Evolutionary conservation across 345 rosid genomes (phyloP).

Genomic region (Syzygium grande): DNA sequence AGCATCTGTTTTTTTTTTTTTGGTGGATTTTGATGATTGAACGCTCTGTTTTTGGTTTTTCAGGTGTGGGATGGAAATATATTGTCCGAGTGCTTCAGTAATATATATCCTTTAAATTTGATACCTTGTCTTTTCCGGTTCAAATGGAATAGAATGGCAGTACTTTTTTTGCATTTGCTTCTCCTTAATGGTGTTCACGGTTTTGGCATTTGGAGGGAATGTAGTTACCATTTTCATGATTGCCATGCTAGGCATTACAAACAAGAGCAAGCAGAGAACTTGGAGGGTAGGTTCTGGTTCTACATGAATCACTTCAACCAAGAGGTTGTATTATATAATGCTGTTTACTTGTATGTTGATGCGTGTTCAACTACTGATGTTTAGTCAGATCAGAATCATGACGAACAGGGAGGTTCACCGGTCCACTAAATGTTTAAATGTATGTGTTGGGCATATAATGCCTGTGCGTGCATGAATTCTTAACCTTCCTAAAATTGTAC

Average conservation of each 20-base stretch:
- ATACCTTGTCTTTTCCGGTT: neutral
- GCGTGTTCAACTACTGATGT: neutral
- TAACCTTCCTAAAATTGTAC: neutral
- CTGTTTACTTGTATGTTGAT: neutral
- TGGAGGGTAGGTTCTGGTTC: conserved; percentile 30
- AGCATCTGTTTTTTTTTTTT: neutral
- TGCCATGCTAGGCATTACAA: conserved; percentile 31
- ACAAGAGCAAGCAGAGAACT: conserved; percentile 16
- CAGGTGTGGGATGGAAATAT: conserved; percentile 55
- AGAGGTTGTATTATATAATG: neutral
- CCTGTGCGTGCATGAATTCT: neutral
- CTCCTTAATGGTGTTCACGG: conserved; percentile 30
- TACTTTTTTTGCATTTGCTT: neutral
- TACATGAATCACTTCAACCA: neutral
- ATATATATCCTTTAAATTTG: conserved; percentile 46
- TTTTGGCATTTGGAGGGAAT: conserved; percentile 58
- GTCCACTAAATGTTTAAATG: neutral
- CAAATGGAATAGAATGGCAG: neutral
- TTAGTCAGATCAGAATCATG: neutral
- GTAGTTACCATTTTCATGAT: conserved; percentile 39
- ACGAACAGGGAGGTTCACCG: neutral
- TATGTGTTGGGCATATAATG: neutral
- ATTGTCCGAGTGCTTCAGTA: conserved; percentile 37
- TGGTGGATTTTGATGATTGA: neutral
- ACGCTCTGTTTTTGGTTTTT: neutral